A percentile compares a stretch with the other conserved stretches of the same genome.
phyloP scores from a whole-genome alignment of 345 rosid species.

The Eucalyptus regnans region DNA sequence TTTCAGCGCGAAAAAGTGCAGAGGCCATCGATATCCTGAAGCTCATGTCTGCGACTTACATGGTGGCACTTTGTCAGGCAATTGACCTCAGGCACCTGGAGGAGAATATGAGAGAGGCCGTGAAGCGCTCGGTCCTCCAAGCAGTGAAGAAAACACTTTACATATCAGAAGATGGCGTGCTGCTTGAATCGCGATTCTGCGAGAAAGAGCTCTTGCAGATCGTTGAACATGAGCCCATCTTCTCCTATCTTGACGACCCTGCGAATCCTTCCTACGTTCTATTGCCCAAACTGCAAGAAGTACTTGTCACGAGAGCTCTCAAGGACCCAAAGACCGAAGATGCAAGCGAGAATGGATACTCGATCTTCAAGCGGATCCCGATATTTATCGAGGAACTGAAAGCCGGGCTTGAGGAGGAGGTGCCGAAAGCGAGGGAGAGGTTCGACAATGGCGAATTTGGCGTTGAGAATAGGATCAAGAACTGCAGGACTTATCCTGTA shows the following conservation, averaged over 20 bases:
- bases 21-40: constrained; percentile 36
- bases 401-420: constrained; percentile 20
- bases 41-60: constrained; percentile 35
- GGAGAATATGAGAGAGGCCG: constrained; percentile 28
- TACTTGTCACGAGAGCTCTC: constrained; percentile 15
- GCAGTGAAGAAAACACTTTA: constrained; percentile 23
- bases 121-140: constrained; percentile 13
- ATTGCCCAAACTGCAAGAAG: constrained; percentile 22
- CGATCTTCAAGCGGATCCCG: constrained; percentile 22
- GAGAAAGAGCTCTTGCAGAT: constrained; percentile 33
- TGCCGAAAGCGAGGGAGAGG: constrained; percentile 16
- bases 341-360: constrained; percentile 6
- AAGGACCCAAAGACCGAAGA: neutral
- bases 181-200: constrained; percentile 29
- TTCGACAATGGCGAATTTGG: constrained; percentile 10
- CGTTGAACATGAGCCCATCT: constrained; percentile 23
- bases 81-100: constrained; percentile 36
- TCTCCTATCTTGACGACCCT: constrained; percentile 36
- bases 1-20: constrained; percentile 33
- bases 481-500: constrained; percentile 29
- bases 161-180: constrained; percentile 23
- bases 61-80: constrained; percentile 45
- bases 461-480: constrained; percentile 15
- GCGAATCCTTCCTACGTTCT: constrained; percentile 22
- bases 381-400: constrained; percentile 22